Conservation (phyloP, 129 eudicot genomes). For the Flaveria ramosissima region DNA sequence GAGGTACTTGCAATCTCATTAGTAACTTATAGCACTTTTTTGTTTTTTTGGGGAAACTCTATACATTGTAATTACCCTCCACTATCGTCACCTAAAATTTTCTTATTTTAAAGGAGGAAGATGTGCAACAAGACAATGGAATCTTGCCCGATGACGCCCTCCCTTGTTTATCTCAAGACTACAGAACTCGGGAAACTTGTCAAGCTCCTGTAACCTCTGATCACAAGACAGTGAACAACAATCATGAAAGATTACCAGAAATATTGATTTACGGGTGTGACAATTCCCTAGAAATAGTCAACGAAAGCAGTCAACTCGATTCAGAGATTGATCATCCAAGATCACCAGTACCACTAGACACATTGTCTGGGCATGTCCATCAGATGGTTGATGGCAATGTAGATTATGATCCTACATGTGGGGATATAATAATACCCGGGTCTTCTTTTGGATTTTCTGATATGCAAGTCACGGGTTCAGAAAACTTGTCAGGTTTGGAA, state of each 20-base stretch:
- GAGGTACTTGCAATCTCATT: slow-evolving; percentile 43
- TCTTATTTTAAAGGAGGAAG: slow-evolving; percentile 42
- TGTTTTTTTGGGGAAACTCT: too few species aligned
- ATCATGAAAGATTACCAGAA: slow-evolving; percentile 20
- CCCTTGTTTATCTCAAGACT: slow-evolving; percentile 39
- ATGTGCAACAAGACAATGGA: slow-evolving; percentile 32
- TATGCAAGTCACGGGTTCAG: slow-evolving; percentile 13
- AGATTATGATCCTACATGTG: slow-evolving; percentile 21
- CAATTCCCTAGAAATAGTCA: slow-evolving; percentile 29
- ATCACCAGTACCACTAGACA: slow-evolving; percentile 1
- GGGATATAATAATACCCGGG: background rate
- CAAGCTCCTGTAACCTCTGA: slow-evolving; percentile 14
- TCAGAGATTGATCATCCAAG: slow-evolving; percentile 30
- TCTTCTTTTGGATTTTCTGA: slow-evolving; percentile 14
- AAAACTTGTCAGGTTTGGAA: slow-evolving; percentile 14
- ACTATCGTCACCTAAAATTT: background rate
- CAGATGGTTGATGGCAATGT: slow-evolving; percentile 25
- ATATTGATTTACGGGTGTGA: slow-evolving; percentile 31
- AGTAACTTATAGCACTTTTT: too few species aligned
- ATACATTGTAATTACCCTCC: background rate
- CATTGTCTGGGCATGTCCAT: slow-evolving; percentile 20
- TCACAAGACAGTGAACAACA: background rate
- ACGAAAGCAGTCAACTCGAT: slow-evolving; percentile 21
- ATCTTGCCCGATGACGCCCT: slow-evolving; percentile 30
- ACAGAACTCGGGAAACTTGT: slow-evolving; percentile 35